Base-by-base conservation (phyloP, 345 rosid species). In the Acer yangbiense region DNA sequence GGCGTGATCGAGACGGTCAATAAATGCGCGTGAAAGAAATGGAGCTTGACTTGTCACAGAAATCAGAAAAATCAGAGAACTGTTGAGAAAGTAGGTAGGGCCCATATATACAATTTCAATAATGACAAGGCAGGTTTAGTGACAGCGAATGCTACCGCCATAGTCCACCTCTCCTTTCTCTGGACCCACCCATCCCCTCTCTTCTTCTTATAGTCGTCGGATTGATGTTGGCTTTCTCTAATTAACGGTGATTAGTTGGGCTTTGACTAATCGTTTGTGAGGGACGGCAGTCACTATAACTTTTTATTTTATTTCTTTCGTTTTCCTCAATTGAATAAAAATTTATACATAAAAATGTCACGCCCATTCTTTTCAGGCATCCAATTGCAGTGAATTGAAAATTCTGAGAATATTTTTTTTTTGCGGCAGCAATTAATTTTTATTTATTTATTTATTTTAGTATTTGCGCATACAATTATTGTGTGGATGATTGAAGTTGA, bases 71-170 rank as follows among this genome's bases (percentile, higher is more conserved):
- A 43, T 43, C 39, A 35, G 39, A 35, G 11, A 43, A 43, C 2
- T 9, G 27, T 7, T 48, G 25, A 20, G 32, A 43, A 41, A 52
- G 17, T 5, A 9, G 3, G 65, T 7, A 55, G 54, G 76, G 55
- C 8, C 76, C 21, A 41, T 0, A 0, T 7, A 11, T 6, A 3
- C 21, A 11, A 2, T 46, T 39, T 58, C 54, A 60, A 50, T 70
- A 65, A 69, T 39, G 1, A 46, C 20, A 6, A 29, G 12, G 10
- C 1, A 1, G 23, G 65, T 54, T 66, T 18, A 50, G 12, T 35
- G 78, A 77, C 62, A 44, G 77, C 23, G 82, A 78, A 72, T 65
- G 9, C 72, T 46, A 7, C 46, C 2, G 44, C 20, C 50, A 62
- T 54, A 5, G 44, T 65, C 71, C 46, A 44, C 76, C 11, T 4